Conservation (phyloP, 176 grass and related monocot genomes). For the Bothriochloa decipiens region DNA sequence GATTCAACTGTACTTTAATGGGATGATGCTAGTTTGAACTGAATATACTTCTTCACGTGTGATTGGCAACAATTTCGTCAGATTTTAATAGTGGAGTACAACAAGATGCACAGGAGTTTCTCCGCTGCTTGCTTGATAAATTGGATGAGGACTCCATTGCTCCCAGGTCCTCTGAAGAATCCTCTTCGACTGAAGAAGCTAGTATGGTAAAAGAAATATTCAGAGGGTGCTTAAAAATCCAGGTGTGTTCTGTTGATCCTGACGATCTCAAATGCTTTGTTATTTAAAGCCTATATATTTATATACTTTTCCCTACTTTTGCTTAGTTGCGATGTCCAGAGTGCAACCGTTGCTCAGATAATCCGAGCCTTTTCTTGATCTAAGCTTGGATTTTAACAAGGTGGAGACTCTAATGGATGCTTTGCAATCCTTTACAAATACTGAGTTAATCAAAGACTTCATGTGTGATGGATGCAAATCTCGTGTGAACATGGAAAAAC, state of each 20-base stretch:
- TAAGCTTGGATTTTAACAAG: constrained; percentile 61
- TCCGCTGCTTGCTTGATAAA: constrained; percentile 54
- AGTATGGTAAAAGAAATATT: constrained; percentile 50
- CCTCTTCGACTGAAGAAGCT: constrained; percentile 28
- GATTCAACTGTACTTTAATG: not conserved
- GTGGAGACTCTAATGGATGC: constrained; percentile 43
- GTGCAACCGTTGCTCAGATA: constrained; percentile 53
- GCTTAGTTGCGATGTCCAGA: constrained; percentile 53
- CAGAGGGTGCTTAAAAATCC: constrained; percentile 56
- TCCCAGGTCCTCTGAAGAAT: constrained; percentile 20
- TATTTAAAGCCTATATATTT: not conserved
- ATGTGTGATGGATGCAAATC: constrained; percentile 57
- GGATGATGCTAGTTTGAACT: constrained; percentile 6
- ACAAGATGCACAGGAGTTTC: constrained; percentile 63
- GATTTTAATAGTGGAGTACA: constrained; percentile 38
- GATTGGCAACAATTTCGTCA: constrained; percentile 43
- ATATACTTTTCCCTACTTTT: constrained; percentile 1
- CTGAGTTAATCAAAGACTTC: constrained; percentile 59
- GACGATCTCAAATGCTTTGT: not conserved
- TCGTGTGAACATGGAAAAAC: constrained; percentile 60
- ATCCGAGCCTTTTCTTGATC: constrained; percentile 60
- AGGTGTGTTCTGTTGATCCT: constrained; percentile 31
- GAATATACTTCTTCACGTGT: constrained; percentile 18
- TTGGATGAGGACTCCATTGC: constrained; percentile 23
- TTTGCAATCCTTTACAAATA: constrained; percentile 57